Evolutionary conservation across 768 basidiomycete species (phyloP).

Genomic region (Inosperma sp.): DNA sequence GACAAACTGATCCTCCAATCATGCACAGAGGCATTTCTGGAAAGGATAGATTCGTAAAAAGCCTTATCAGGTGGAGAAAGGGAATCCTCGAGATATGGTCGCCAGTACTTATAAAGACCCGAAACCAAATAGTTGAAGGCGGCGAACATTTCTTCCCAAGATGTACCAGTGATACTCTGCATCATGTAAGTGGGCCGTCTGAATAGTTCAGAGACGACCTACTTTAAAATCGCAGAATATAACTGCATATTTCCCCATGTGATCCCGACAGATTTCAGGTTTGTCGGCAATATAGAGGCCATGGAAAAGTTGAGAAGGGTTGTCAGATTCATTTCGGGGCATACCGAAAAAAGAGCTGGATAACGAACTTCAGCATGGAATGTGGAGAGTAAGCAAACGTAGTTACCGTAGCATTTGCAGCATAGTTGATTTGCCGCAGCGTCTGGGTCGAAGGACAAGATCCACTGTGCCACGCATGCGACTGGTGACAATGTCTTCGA

Average conservation of each 20-base stretch:
- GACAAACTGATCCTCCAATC: too few relatives aligned
- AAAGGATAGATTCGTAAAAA: too few relatives aligned
- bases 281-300: slow-evolving; percentile 1
- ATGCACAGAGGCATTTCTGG: too few relatives aligned
- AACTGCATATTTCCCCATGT: background rate
- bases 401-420: background rate
- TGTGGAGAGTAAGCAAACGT: background rate
- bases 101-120: background rate
- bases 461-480: background rate
- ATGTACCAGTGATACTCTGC: background rate
- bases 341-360: slow-evolving; percentile 1
- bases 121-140: background rate
- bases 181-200: background rate
- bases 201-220: background rate
- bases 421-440: slow-evolving; percentile 2
- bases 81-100: background rate
- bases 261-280: background rate
- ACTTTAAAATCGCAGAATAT: background rate
- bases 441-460: slow-evolving; percentile 2
- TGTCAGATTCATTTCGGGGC: background rate
- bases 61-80: too few relatives aligned
- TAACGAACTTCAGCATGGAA: background rate
- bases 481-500: background rate
- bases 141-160: background rate
- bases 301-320: background rate